Conservation (phyloP, 129 eudicot species). For the Dittrichia graveolens region DNA sequence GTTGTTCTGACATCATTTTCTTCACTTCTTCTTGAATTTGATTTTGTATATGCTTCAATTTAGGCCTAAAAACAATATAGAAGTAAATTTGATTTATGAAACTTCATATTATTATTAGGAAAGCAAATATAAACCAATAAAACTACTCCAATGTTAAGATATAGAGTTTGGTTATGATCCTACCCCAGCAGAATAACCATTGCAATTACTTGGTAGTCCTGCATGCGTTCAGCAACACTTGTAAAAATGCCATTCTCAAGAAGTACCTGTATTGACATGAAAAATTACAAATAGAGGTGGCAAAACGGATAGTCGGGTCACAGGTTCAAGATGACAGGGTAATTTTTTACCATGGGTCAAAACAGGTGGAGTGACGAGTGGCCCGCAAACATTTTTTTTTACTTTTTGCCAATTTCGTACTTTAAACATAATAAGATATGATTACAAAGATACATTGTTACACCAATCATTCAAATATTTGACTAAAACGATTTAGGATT, state of each 20-base stretch:
- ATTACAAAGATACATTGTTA: not conserved
- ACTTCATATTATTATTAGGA: not conserved
- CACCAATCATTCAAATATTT: not conserved
- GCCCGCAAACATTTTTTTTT: not conserved
- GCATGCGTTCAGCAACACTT: conserved; percentile 67
- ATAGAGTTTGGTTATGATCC: conserved; percentile 9
- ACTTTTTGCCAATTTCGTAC: not conserved
- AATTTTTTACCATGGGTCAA: not conserved
- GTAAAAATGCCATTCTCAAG: conserved; percentile 58
- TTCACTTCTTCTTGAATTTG: conserved; percentile 82
- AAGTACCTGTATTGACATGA: conserved; percentile 49
- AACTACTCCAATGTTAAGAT: not conserved
- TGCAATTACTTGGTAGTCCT: conserved; percentile 87
- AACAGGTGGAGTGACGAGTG: not conserved
- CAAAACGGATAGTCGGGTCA: not conserved
- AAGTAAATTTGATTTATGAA: not conserved
- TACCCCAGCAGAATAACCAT: conserved; percentile 88
- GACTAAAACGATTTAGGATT: not conserved
- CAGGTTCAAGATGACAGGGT: not conserved
- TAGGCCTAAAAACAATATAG: conserved; percentile 61
- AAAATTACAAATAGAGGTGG: not conserved
- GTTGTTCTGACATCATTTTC: conserved; percentile 75
- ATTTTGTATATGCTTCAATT: conserved; percentile 60
- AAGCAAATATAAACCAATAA: not conserved
- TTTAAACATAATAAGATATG: not conserved